Evolutionary conservation across 2,329 filamentous ascomycete genomes (phyloP).

Genomic region (Ceratocystis albifundus): DNA sequence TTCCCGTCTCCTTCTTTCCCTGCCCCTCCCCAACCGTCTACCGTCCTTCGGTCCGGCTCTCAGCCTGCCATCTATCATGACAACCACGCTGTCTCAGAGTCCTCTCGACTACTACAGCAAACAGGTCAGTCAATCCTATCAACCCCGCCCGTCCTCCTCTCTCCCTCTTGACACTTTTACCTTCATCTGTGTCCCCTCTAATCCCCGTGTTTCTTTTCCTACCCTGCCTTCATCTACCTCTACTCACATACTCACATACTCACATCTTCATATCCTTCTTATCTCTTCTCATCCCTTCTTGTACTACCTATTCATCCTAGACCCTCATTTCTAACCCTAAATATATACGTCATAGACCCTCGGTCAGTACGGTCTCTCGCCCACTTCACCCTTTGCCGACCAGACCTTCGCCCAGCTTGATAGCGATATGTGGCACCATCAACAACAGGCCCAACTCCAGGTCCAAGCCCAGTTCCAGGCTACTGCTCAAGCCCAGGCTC

Average conservation of each 20-base stretch:
- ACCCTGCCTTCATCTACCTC: not conserved
- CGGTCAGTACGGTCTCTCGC: slow-evolving; percentile 8
- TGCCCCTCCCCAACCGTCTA: no score
- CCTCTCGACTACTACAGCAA: slow-evolving; percentile 22
- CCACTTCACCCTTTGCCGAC: slow-evolving; percentile 17
- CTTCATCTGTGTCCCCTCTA: not conserved
- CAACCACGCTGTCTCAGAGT: slow-evolving; percentile 21
- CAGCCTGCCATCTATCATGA: slow-evolving; percentile 11
- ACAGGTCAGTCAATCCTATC: slow-evolving; percentile 14
- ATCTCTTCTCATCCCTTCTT: not conserved
- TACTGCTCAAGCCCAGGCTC: not conserved
- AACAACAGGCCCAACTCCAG: slow-evolving; percentile 1
- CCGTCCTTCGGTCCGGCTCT: not conserved
- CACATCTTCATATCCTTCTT: not conserved
- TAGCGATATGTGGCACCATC: slow-evolving; percentile 16
- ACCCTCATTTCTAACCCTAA: not conserved
- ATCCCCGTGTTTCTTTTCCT: not conserved
- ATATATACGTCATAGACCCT: not conserved
- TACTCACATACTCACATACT: no score
- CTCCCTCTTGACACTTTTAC: not conserved
- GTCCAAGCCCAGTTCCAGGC: not conserved
- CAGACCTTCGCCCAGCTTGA: slow-evolving; percentile 13
- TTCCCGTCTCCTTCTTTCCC: not conserved
- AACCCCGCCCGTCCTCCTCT: not conserved
- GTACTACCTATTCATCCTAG: not conserved